Percentiles rank a stretch among this genome's conserved stretches.
Conservation (phyloP, 768 basidiomycete genomes). For the Leucocoprinus birnbaumii region DNA sequence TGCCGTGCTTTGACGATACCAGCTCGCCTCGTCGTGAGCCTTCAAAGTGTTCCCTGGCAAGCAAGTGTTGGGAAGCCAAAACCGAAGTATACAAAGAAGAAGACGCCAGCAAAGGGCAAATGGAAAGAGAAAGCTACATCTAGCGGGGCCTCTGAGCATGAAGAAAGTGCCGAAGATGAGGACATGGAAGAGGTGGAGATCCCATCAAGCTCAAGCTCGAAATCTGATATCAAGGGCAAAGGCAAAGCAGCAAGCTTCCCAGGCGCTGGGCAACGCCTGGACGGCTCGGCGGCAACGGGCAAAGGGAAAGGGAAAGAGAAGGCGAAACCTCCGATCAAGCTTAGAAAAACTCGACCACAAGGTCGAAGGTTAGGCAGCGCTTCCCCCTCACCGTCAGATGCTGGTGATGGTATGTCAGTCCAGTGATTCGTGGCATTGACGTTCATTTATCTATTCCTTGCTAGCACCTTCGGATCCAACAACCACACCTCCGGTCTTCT, state of each 20-base stretch:
- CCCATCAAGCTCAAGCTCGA: conserved; percentile 20
- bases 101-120: conserved; percentile 30
- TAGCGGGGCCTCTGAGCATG: conserved; percentile 16
- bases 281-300: conserved; percentile 36
- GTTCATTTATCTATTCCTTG: not conserved
- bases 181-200: conserved; percentile 29
- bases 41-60: conserved; percentile 94
- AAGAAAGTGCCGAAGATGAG: conserved; percentile 21
- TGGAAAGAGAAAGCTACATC: conserved; percentile 28
- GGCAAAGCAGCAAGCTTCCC: conserved; percentile 26
- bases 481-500: conserved; percentile 81
- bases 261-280: conserved; percentile 39
- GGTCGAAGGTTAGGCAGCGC: conserved; percentile 38
- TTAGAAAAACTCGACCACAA: conserved; percentile 55
- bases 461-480: conserved; percentile 49
- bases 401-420: conserved; percentile 20
- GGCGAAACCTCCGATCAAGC: conserved; percentile 49
- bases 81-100: conserved; percentile 30
- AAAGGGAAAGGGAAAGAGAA: conserved; percentile 61
- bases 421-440: not conserved
- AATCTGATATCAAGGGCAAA: conserved; percentile 29
- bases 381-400: conserved; percentile 18
- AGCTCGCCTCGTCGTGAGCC: conserved; percentile 80
- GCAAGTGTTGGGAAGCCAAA: conserved; percentile 59
- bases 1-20: conserved; percentile 87